A percentile compares a stretch with the other conserved stretches of the same genome.
These are phyloP conservation scores for Stentor coeruleus DNA, from an alignment of 73 alveolate species.

Conservation along the genomic window DNA sequence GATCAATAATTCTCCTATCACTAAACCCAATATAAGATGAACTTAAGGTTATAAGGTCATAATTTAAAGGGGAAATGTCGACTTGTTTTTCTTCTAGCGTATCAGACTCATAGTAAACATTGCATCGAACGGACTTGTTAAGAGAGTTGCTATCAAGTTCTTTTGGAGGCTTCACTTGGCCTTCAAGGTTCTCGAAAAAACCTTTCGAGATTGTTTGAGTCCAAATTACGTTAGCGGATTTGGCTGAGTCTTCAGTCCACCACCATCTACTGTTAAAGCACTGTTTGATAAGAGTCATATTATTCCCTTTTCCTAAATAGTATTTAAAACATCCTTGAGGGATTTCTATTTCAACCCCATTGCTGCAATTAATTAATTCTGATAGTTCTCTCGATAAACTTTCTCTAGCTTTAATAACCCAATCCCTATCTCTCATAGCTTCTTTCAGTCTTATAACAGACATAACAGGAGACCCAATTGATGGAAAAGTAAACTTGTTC, in stretches of 20 bases:
- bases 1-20: not conserved
- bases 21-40: not conserved
- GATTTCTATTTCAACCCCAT: constrained; percentile 1
- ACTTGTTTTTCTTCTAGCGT: constrained; percentile 11
- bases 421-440: constrained; percentile 15
- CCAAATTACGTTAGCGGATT: not conserved
- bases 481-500: not conserved
- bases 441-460: not conserved
- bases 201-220: not conserved
- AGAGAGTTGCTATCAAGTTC: not conserved
- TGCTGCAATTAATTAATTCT: not conserved
- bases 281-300: not conserved
- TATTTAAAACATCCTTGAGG: not conserved
- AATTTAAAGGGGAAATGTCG: not conserved
- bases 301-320: constrained; percentile 26
- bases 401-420: constrained; percentile 14
- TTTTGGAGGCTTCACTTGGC: not conserved
- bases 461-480: not conserved
- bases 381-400: not conserved
- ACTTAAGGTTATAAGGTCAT: constrained; percentile 21
- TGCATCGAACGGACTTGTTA: not conserved
- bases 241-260: constrained; percentile 13
- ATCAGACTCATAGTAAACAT: constrained; percentile 6
- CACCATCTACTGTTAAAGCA: constrained; percentile 18
- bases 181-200: not conserved